Base-by-base conservation (phyloP, 2,329 filamentous ascomycete species). In the Hysterium pulicare region DNA sequence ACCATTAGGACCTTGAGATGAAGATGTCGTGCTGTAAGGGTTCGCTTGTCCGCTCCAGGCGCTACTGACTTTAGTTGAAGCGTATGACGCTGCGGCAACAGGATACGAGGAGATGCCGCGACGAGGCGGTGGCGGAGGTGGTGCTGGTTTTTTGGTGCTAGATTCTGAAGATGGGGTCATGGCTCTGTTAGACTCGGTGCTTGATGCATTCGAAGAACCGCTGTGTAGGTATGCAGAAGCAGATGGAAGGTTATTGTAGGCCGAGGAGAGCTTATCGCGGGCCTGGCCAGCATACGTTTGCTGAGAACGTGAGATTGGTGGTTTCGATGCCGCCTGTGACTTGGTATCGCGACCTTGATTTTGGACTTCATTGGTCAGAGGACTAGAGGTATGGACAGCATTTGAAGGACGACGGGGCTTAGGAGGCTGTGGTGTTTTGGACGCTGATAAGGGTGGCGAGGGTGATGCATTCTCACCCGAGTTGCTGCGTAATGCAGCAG, bases 191-290 rank as follows among this genome's bases (percentile, higher is more conserved):
- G 40, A 20, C 15, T 19, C 43, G 37, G 47, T 38, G 40, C 42
- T 45, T 22, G 46, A 41, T 26, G 42, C 46, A 37, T 23, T 55
- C 48, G 5, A 49, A 20, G 38, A 28, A 43, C 45, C 46, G 45
- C 47, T 45, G 37, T 53, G 51, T 30, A 46, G 48, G 41, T 54
- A 54, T 7, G 62, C 53, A 13, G 57, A 57, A 23, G 61, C 49
- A 3, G 66, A 57, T 7, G 69, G 67, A 4, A 71, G 54, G 37
- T 55, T 54, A 41, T 65, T 70, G 57, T 70, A 71, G 5, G 62
- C 67, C 4, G 65, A 65, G 33, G 54, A 54, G 5, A 71, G 50
- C 35, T 67, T 71, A 17, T 68, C 59, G 30, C 63, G 60, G 19
- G 66, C 69, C 46, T 60, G 59, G 16, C 57, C 58, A 23, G 58